Base-by-base conservation (phyloP, 1,139 yeast genomes). In the Groenewaldozyma sp. region DNA sequence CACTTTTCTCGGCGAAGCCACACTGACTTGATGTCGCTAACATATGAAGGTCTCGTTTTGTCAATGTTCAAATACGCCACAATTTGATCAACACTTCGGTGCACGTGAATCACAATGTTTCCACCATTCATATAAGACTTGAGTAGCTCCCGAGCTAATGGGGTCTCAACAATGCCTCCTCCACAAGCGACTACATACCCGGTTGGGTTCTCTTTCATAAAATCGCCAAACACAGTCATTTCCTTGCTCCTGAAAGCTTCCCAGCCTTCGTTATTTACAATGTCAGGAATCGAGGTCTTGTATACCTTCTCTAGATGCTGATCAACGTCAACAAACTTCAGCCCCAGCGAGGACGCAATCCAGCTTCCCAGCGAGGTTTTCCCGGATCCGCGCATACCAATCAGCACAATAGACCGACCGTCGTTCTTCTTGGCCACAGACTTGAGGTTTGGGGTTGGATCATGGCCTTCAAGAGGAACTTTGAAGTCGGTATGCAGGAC, bases 371-470 rank as follows among this genome's bases (percentile, higher is more conserved):
- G 70, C 1, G 95, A 82, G 4, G 94, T 74, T 62, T 93, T 93
- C 18, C 99, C 99, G 24, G 96, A 94, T 24, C 96, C 99, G 59
- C 98, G 76, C 99, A 91, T 93, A 36, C 99, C 99, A 58, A 93
- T 82, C 28, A 91, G 74, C 38, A 91, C 73, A 43, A 91, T 74
- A 53, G 87, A 78, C 52, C 70, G 73, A 44, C 68, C 62, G n/a
- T 6, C 4, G 46, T 71, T 70, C 9, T 57, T 49, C 22, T 34
- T 29, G 3, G 10, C 13, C 14, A 7, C 18, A 3, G 19, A 27
- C 13, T 16, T 21, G 14, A 19, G 18, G 14, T 39, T 7, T 17
- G 35, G 24, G 7, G 24, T 20, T 2, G 44, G 31, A 11, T 39
- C 43, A 10, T 35, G 29, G 19, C 98, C 98, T 51, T 76, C 80